Evolutionary conservation across 805 yeast genomes (phyloP), one percentile per base, ranked within the genome.

Genomic region (Yamadazyma scolyti): DNA sequence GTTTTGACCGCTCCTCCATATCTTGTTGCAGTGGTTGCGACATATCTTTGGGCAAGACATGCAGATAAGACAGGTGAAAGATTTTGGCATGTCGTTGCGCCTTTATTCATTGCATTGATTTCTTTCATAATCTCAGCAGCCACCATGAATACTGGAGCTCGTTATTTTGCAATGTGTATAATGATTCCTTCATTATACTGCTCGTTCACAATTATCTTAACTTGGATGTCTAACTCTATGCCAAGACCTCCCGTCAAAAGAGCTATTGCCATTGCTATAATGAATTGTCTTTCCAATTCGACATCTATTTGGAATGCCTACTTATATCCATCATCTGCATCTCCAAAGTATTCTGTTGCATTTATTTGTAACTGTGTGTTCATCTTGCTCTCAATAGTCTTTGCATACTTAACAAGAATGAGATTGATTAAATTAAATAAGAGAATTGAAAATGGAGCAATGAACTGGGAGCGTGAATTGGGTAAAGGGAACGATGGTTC

Each of bases 1-100:
- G 70, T 74, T 40, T 58, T 77, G 34, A 74, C 82, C 6, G 79
- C 74, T 14, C 82, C 81, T 15, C 80, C 80, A 8, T 77, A 74
- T 47, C 48, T 70, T 27, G 42, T 73, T 31, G 76, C 78, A 0
- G 77, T 72, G 3, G 51, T 70, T 9, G 52, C 63, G 7, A 73
- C 80, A 1, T 73, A 64, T 43, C 29, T 71, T 8, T 70, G 77
- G 71, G 72, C 80, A 2, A 56, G 68, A 37, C 77, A 73, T 51
- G 76, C 80, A 4, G 79, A 73, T 42, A 63, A 61, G 33, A 65
- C 75, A 0, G 76, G 76, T 10, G 82, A 76, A 43, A 55, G 79
- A 43, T 71, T 62, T 48, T 68, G 56, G 50, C 80, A 74, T 42
- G 68, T 69, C 30, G 56, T 61, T 1, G 34, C 52, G 4, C 77